Conservation (phyloP, 2,329 filamentous ascomycete genomes). For the Pseudocercospora eumusae region DNA sequence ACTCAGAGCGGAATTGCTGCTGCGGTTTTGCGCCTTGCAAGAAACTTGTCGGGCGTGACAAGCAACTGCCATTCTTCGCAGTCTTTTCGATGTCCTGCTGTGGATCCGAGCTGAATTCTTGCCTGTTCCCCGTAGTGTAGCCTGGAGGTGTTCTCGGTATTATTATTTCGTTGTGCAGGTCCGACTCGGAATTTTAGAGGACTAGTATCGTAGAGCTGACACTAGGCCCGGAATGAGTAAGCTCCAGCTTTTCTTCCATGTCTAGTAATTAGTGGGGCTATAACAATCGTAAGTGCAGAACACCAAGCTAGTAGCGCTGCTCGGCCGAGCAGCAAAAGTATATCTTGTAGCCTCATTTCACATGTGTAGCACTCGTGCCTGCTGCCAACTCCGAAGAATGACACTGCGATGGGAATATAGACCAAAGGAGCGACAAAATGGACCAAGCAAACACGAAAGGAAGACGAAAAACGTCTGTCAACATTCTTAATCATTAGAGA, state of each 20-base stretch:
- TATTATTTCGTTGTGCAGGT: background rate
- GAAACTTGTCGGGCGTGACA: background rate
- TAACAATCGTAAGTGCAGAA: background rate
- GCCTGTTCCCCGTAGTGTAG: background rate
- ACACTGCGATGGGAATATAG: background rate
- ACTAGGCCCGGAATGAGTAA: constrained; percentile 5
- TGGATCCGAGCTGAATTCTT: background rate
- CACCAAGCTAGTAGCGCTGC: background rate
- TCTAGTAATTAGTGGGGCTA: constrained; percentile 1
- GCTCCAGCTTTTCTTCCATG: background rate
- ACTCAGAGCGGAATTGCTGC: constrained; percentile 5
- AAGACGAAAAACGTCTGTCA: background rate
- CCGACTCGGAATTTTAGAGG: background rate
- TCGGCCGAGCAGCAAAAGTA: background rate
- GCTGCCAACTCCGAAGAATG: no score
- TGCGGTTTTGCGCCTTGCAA: background rate
- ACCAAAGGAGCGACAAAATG: background rate
- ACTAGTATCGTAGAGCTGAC: no score
- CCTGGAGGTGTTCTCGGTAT: no score
- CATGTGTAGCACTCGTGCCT: background rate
- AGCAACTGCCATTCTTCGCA: background rate
- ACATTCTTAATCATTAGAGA: background rate
- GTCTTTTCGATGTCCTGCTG: background rate
- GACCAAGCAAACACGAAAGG: no score
- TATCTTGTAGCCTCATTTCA: background rate